phyloP scores from a whole-genome alignment of 495 filamentous ascomycete genomes.

The Daldinia childiae region DNA sequence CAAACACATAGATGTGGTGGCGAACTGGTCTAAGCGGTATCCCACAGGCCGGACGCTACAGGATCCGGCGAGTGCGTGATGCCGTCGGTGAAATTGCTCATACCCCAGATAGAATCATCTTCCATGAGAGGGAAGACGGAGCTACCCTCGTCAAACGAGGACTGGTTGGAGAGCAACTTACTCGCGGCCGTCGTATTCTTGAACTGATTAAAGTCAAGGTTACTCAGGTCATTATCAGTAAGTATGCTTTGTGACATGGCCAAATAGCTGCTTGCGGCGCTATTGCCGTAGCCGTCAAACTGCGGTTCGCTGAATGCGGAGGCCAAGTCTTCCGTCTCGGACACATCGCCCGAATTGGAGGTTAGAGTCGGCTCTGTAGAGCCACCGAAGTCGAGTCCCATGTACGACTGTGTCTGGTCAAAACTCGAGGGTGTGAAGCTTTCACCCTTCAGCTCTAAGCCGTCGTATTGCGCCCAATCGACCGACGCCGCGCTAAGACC shows the following conservation, averaged over 20 bases:
- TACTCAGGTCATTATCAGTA: conserved; percentile 63
- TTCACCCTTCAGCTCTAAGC: conserved; percentile 63
- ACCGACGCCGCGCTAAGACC: conserved; percentile 70
- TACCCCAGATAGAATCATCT: conserved; percentile 44
- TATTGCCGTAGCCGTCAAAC: conserved; percentile 58
- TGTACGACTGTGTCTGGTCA: conserved; percentile 74
- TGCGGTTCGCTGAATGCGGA: conserved; percentile 65
- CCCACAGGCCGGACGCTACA: conserved; percentile 43
- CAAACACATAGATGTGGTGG: background rate
- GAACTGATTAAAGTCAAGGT: conserved; percentile 70
- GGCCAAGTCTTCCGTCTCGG: conserved; percentile 74
- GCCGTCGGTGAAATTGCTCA: conserved; percentile 47
- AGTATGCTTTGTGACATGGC: conserved; percentile 62
- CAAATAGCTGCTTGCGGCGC: conserved; percentile 58
- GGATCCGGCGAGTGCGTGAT: conserved; percentile 49
- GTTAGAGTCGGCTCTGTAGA: conserved; percentile 66
- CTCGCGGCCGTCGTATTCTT: conserved; percentile 55
- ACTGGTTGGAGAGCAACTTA: conserved; percentile 52
- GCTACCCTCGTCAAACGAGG: conserved; percentile 50
- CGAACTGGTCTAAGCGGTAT: conserved; percentile 25
- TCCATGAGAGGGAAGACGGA: conserved; percentile 45
- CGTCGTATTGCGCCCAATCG: conserved; percentile 79
- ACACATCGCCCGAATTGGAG: conserved; percentile 79
- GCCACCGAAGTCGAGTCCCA: conserved; percentile 68
- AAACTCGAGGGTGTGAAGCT: conserved; percentile 70